A percentile compares a stretch with the other conserved stretches of the same genome.
Conservation (phyloP, 2,329 filamentous ascomycete genomes). For the Xylaria sp. region DNA sequence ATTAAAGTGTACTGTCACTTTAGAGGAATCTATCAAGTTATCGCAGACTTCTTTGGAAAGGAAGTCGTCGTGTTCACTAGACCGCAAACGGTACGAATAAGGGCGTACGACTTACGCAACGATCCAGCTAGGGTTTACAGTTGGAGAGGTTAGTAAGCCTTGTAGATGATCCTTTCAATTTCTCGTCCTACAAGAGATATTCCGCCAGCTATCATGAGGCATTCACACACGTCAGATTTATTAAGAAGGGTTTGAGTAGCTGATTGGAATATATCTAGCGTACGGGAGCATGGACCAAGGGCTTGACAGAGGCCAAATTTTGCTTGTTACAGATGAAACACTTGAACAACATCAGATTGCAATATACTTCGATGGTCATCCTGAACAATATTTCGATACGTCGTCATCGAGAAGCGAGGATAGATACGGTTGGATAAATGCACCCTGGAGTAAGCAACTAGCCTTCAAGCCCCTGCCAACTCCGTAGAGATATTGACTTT, state of each 20-base stretch:
- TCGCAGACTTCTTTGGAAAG: conserved; percentile 13
- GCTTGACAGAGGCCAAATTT: conserved; percentile 1
- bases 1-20: conserved; percentile 1
- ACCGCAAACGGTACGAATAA: not conserved
- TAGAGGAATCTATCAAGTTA: conserved; percentile 10
- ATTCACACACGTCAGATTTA: too few species aligned
- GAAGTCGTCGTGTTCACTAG: conserved; percentile 15
- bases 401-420: not conserved
- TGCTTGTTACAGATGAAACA: not conserved
- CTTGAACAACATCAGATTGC: not conserved
- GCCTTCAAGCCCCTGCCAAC: too few species aligned
- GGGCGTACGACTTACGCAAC: not conserved
- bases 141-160: not conserved
- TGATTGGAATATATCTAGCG: not conserved
- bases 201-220: fast-evolving
- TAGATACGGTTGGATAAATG: conserved; percentile 6
- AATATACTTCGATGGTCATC: not conserved
- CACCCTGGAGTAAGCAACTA: not conserved
- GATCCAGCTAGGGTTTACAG: not conserved
- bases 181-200: too few species aligned
- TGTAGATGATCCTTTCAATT: not conserved
- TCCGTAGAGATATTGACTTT: not conserved
- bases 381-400: conserved; percentile 1
- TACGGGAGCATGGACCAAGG: not conserved
- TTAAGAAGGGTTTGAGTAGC: not conserved